These are phyloP conservation scores for Lagenidium giganteum DNA, from an alignment of 352 stramenopile species.

Conservation along the genomic window DNA sequence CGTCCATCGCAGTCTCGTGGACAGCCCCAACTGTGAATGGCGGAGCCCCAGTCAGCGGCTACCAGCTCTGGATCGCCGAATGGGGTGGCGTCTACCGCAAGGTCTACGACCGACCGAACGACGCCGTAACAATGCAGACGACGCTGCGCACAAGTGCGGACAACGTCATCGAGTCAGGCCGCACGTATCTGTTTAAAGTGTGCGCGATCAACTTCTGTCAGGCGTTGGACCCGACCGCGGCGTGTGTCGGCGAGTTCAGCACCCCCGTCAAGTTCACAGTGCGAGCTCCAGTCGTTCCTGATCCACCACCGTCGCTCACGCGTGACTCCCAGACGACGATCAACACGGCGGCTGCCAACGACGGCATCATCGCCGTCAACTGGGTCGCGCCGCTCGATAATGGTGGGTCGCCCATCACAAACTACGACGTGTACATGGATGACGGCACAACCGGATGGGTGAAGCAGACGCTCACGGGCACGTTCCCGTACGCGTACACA, in stretches of 20 bases:
- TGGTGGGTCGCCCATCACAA: constrained; percentile 81
- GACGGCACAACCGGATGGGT: constrained; percentile 31
- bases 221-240: constrained; percentile 38
- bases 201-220: constrained; percentile 92
- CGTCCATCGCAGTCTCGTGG: constrained; percentile 89
- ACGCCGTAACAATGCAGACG: constrained; percentile 45
- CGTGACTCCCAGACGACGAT: constrained; percentile 55
- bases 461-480: constrained; percentile 21
- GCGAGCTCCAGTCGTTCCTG: constrained; percentile 58
- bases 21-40: constrained; percentile 86
- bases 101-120: constrained; percentile 90
- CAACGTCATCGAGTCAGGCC: constrained; percentile 82
- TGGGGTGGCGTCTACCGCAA: constrained; percentile 83
- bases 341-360: constrained; percentile 27
- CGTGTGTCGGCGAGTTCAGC: constrained; percentile 88
- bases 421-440: constrained; percentile 90
- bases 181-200: constrained; percentile 91
- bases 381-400: constrained; percentile 89
- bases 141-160: constrained; percentile 68
- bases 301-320: constrained; percentile 59
- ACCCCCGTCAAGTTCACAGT: constrained; percentile 82
- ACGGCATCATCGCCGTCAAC: constrained; percentile 47
- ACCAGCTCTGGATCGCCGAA: constrained; percentile 92
- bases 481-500: constrained; percentile 35
- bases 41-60: constrained; percentile 85